Percentiles rank a stretch among this genome's conserved stretches.
Conservation (phyloP, 805 yeast species). For the Torulaspora gathmanii region DNA sequence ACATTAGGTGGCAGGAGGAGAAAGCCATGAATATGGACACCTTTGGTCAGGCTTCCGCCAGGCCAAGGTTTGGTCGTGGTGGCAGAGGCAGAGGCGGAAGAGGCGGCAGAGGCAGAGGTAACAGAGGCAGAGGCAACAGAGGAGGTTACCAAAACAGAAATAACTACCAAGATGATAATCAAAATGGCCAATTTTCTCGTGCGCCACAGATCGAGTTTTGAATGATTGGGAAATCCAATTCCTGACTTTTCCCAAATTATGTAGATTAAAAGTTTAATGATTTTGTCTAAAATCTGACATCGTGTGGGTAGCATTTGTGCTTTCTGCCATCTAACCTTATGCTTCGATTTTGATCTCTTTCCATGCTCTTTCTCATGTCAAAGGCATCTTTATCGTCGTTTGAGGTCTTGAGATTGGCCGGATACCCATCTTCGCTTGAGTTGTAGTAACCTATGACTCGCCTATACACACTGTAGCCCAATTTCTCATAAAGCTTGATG, state of each 20-base stretch:
- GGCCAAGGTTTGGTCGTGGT: conserved; percentile 43
- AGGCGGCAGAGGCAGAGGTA: conserved; percentile 44
- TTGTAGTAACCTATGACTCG: conserved; percentile 89
- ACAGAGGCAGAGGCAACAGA: conserved; percentile 37
- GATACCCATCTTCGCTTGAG: conserved; percentile 43
- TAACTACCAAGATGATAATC: conserved; percentile 20
- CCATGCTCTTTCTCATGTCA: conserved; percentile 71
- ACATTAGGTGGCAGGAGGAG: conserved; percentile 68
- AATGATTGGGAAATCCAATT: background rate
- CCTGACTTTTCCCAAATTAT: background rate
- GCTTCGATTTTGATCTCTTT: conserved; percentile 51
- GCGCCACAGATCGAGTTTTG: conserved; percentile 14
- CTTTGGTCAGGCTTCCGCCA: conserved; percentile 66
- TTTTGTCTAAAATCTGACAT: conserved; percentile 47
- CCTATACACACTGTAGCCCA: conserved; percentile 81
- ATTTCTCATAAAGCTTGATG: conserved; percentile 71
- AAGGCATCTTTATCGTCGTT: conserved; percentile 80
- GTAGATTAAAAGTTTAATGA: conserved; percentile 8
- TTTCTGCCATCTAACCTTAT: conserved; percentile 58
- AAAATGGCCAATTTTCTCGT: conserved; percentile 10
- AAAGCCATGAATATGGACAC: conserved; percentile 72
- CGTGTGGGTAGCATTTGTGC: conserved; percentile 59
- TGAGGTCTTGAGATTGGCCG: conserved; percentile 38
- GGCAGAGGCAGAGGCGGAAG: conserved; percentile 44
- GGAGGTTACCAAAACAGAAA: conserved; percentile 26